Percentiles rank a stretch among this genome's conserved stretches.
phyloP scores from a whole-genome alignment of 495 filamentous ascomycete species.

The Friedmanniomyces endolithicus region DNA sequence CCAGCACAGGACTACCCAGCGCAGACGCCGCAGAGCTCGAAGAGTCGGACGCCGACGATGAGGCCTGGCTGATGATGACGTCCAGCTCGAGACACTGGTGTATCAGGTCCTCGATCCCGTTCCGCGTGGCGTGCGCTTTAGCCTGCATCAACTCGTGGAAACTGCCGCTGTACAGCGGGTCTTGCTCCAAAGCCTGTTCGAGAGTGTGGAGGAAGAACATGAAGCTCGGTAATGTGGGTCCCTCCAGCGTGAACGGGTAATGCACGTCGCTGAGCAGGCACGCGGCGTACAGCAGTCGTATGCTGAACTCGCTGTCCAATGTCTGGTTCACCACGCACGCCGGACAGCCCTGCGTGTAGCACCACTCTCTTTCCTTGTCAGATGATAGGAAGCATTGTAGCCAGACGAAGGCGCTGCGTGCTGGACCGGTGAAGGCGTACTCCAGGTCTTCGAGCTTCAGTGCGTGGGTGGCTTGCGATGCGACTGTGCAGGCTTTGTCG shows the following conservation, averaged over 20 bases:
- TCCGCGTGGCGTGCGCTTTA: conserved; percentile 39
- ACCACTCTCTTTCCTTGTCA: conserved; percentile 48
- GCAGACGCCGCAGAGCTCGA: background rate
- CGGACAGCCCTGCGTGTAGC: conserved; percentile 44
- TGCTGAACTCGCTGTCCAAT: conserved; percentile 45
- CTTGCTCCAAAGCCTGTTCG: conserved; percentile 40
- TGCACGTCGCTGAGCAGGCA: conserved; percentile 39
- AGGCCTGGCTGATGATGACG: conserved; percentile 8
- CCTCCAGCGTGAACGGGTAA: conserved; percentile 21
- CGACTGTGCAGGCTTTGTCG: conserved; percentile 40
- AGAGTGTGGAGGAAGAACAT: conserved; percentile 45
- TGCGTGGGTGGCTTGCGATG: conserved; percentile 35
- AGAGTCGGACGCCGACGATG: conserved; percentile 4
- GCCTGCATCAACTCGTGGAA: conserved; percentile 45
- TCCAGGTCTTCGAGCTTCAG: conserved; percentile 42
- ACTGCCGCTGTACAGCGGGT: conserved; percentile 45
- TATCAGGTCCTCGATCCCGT: conserved; percentile 43
- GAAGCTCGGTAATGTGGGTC: conserved; percentile 32
- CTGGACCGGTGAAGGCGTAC: conserved; percentile 46
- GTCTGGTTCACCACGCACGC: conserved; percentile 44
- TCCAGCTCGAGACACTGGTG: conserved; percentile 41
- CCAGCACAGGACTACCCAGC: background rate
- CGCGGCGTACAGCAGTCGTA: conserved; percentile 46
- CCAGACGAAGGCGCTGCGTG: conserved; percentile 48
- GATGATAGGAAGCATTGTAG: conserved; percentile 42